Evolutionary conservation across 108 stramenopile species (phyloP), one percentile per base, ranked within the genome.

Genomic region (Discostella pseudostelligera): DNA sequence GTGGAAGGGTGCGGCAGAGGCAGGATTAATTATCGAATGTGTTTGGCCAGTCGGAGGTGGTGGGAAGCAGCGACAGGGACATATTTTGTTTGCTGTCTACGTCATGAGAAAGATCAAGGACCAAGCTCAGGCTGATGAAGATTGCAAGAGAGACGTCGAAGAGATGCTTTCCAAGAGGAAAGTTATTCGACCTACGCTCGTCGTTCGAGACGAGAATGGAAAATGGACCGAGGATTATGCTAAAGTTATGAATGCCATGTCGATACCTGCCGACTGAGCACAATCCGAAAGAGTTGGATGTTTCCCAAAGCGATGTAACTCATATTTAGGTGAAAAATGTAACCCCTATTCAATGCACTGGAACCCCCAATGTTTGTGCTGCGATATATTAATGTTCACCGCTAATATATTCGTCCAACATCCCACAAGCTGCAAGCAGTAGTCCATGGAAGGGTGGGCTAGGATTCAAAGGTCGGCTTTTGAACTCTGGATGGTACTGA

Each of bases 401-500:
- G 11, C 29, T 16, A 36, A 87, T 43, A 64, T 86, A 81, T 22
- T 79, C 76, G 58, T 90, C 86, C 56, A 90, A 48, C 69, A 84
- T 72, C 2, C 87, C 87, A 29, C 73, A 82, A 22, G 90, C 84
- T n/a, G 97, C 97, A 36, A 97, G 71, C 21, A 99, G 25, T 21
- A 99, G 65, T 39, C 96, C 98, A 66, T 88, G 90, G 66, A 99
- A 98, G 8, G 97, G 98, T 25, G 99, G 97, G 58, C 92, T 94
- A 1, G 99, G 98, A 42, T 78, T 82, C 67, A 95, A 71, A 13
- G 99, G 99, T n/a, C 97, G 79, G 57, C 86, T 88, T 79, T 95
- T 84, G 82, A 99, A 98, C 81, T 99, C 99, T 4, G 99, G 99
- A 82, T 99, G 99, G 79, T 95, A 99, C 79, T 99, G 99, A 50